phyloP scores from a whole-genome alignment of 345 rosid genomes.

The Iberis pinnata region DNA sequence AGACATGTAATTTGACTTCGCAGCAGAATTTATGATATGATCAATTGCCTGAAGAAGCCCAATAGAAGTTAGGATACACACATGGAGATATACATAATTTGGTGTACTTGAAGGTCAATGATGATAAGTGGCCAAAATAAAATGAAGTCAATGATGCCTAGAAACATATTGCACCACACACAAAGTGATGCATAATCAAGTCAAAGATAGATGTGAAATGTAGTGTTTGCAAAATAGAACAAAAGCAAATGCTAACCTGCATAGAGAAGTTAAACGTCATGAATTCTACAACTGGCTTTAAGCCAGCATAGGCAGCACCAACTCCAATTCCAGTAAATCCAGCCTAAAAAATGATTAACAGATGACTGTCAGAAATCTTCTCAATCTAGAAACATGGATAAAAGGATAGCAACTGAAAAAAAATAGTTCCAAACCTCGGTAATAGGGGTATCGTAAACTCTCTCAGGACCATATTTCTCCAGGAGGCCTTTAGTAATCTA shows the following conservation, averaged over 20 bases:
- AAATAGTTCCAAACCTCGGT: slow-evolving; percentile 53
- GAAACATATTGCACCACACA: slow-evolving; percentile 8
- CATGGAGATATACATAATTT: neutral
- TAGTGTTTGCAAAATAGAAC: neutral
- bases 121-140: slow-evolving; percentile 3
- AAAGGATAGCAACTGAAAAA: neutral
- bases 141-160: neutral
- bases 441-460: slow-evolving; percentile 89
- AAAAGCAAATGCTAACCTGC: slow-evolving; percentile 51
- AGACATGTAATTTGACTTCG: slow-evolving; percentile 83
- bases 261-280: slow-evolving; percentile 92
- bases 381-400: neutral
- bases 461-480: slow-evolving; percentile 86
- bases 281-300: slow-evolving; percentile 79
- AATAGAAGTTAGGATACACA: neutral
- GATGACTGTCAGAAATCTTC: slow-evolving; percentile 10
- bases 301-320: slow-evolving; percentile 89
- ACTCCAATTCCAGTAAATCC: slow-evolving; percentile 97
- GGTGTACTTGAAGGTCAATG: neutral
- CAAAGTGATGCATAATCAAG: slow-evolving; percentile 8
- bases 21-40: slow-evolving; percentile 86
- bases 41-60: slow-evolving; percentile 62
- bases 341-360: slow-evolving; percentile 46
- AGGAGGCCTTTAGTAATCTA: slow-evolving; percentile 75
- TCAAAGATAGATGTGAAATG: neutral